Base-by-base conservation (phyloP, 2,329 filamentous ascomycete genomes). In the Dactylellina cionopaga region DNA sequence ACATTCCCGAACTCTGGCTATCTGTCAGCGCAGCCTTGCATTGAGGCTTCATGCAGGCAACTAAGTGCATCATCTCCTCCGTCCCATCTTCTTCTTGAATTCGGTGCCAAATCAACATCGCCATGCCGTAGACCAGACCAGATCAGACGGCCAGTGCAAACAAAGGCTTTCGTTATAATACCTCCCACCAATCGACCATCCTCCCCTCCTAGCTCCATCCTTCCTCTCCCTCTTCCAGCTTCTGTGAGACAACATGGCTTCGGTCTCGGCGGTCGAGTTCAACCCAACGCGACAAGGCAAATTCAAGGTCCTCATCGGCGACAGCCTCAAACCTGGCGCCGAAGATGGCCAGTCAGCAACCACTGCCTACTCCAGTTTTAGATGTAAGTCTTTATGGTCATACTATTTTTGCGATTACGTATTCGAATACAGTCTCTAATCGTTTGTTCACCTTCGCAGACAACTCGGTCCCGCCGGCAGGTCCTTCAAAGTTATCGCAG, bases 261-360 rank as follows among this genome's bases (percentile, higher is more conserved):
- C 62, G 39, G 66, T 44, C 46, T 31, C 65, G 27, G 39, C 55
- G 5, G 65, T 71, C 66, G 66, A 71, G 55, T 71, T 71, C 44
- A 71, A 71, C 47, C 43, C 66, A 52, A 71, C 66, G 66, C 66
- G 59, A 64, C 58, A 71, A 35, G 66, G 66, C 58, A 71, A 71
- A 58, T 71, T 71, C 59, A 71, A 71, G 44, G 66, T 71, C 31
- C 66, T 71, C 17, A 59, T 71, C n/a, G 66, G 66, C 37, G 66
- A 71, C 17, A 71, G 66, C 49, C 24, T 71, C 10, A 71, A 71
- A 33, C 41, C 51, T 29, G 19, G 31, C 35, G 51, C 37, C 27
- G 66, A 71, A 1, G 66, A 71, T n/a, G 59, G 6, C 15, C 51
- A 63, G 44, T 63, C 58, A n/a, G 43, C 56, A 6, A 25, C 29